Evolutionary conservation across 2,329 filamentous ascomycete species (phyloP).

Genomic region (Arachnopeziza araneosa): DNA sequence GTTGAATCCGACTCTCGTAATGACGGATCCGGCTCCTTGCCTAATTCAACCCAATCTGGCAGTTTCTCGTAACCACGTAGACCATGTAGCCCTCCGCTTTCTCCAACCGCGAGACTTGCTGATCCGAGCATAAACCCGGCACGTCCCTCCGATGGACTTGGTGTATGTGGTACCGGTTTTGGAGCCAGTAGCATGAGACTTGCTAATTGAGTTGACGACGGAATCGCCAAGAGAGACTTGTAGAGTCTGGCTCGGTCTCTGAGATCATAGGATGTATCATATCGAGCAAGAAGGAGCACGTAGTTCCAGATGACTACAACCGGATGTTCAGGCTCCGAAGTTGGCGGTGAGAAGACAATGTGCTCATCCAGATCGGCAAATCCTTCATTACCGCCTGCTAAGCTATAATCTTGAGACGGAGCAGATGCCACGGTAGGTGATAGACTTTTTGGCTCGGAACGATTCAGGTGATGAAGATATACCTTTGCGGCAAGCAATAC

Average conservation of each 20-base stretch:
- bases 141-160: constrained; percentile 80
- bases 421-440: constrained; percentile 21
- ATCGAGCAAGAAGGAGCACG: constrained; percentile 75
- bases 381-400: constrained; percentile 19
- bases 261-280: constrained; percentile 91
- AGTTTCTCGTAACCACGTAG: constrained; percentile 73
- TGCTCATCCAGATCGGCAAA: constrained; percentile 17
- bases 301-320: constrained; percentile 80
- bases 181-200: constrained; percentile 86
- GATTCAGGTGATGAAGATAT: constrained; percentile 81
- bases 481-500: constrained; percentile 93
- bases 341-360: constrained; percentile 14
- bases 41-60: constrained; percentile 78
- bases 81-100: constrained; percentile 66
- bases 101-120: constrained; percentile 76
- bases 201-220: constrained; percentile 73
- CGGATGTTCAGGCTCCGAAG: constrained; percentile 48
- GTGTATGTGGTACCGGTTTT: constrained; percentile 87
- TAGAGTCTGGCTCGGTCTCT: constrained; percentile 88
- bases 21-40: constrained; percentile 70
- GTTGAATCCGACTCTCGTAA: constrained; percentile 57
- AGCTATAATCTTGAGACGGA: constrained; percentile 23
- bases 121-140: constrained; percentile 77
- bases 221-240: constrained; percentile 72
- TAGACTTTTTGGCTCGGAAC: constrained; percentile 40